phyloP scores from a whole-genome alignment of 148 eudicot species.

The Dianthus caryophyllus region DNA sequence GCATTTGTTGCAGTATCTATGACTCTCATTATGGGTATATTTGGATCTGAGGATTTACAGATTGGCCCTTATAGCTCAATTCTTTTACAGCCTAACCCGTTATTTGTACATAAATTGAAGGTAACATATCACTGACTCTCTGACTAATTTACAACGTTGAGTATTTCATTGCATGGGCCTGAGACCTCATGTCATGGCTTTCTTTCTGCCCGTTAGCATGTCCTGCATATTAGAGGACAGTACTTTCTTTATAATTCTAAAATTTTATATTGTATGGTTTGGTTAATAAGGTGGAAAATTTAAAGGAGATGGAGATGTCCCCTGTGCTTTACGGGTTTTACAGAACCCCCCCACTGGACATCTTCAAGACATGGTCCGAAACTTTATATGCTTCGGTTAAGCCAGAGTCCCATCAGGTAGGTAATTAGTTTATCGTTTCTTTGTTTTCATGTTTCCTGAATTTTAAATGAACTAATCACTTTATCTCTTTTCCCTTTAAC shows the following conservation, averaged over 20 bases:
- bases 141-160: background rate
- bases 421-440: background rate
- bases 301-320: slow-evolving; percentile 26
- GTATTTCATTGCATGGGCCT: background rate
- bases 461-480: slow-evolving; percentile 6
- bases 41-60: slow-evolving; percentile 54
- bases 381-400: slow-evolving; percentile 33
- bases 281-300: slow-evolving; percentile 37
- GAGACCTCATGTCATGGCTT: slow-evolving; percentile 1
- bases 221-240: background rate
- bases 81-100: slow-evolving; percentile 51
- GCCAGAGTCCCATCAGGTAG: slow-evolving; percentile 47
- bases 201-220: background rate
- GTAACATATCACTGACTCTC: slow-evolving; percentile 27
- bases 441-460: background rate
- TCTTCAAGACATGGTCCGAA: slow-evolving; percentile 43
- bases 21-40: slow-evolving; percentile 72
- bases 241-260: background rate
- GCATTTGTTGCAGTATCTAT: slow-evolving; percentile 57
- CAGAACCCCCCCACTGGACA: slow-evolving; percentile 31
- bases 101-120: slow-evolving; percentile 62
- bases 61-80: slow-evolving; percentile 73
- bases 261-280: slow-evolving; percentile 11
- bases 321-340: slow-evolving; percentile 50
- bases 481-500: slow-evolving; percentile 14